Percentiles rank a stretch among this genome's conserved stretches.
Evolutionary conservation across 2,329 filamentous ascomycete species (phyloP).

Genomic region (Sporothrix schenckii): DNA sequence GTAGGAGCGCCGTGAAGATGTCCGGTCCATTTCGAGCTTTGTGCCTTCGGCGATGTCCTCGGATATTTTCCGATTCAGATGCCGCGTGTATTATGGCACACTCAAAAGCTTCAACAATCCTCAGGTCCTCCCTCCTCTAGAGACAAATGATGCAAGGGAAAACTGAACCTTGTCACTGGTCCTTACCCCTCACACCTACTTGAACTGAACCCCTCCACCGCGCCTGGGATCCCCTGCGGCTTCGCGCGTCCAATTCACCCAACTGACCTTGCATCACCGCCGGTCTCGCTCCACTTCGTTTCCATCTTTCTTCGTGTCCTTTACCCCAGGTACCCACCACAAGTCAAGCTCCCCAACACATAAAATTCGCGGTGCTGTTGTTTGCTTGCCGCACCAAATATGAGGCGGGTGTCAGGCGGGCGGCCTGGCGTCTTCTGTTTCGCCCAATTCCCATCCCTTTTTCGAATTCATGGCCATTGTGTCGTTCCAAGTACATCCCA

Average conservation of each 20-base stretch:
- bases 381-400: slow-evolving; percentile 8
- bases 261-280: background rate
- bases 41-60: background rate
- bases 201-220: background rate
- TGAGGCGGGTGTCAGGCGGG: slow-evolving; percentile 1
- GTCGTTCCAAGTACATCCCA: background rate
- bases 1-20: background rate
- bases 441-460: background rate
- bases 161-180: background rate
- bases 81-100: background rate
- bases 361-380: background rate
- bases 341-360: background rate
- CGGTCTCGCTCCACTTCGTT: background rate
- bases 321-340: slow-evolving; percentile 27
- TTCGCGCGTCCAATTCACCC: background rate
- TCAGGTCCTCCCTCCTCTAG: too few relatives aligned
- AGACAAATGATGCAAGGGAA: too few relatives aligned
- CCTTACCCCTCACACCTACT: slow-evolving; percentile 4
- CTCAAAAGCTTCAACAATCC: background rate
- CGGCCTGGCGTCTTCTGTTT: slow-evolving; percentile 13
- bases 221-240: background rate
- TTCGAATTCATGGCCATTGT: background rate
- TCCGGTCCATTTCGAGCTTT: background rate
- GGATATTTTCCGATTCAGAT: background rate
- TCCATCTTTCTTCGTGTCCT: slow-evolving; percentile 8